Percentiles rank a stretch among this genome's conserved stretches.
phyloP scores from a whole-genome alignment of 2,329 filamentous ascomycete genomes.

The Tolypocladium nubicola region DNA sequence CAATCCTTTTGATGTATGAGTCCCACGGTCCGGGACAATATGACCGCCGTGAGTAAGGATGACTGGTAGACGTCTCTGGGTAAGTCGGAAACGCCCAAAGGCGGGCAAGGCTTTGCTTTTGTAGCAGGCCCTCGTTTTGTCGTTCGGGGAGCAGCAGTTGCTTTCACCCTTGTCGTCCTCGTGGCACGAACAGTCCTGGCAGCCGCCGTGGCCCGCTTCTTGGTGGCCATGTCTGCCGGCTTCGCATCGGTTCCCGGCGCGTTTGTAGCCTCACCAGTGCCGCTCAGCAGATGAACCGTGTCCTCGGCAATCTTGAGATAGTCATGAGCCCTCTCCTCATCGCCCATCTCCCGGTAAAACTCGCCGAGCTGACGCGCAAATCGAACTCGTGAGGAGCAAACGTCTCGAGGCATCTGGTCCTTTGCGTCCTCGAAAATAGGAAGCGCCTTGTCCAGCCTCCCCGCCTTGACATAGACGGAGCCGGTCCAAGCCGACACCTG shows the following conservation, averaged over 20 bases:
- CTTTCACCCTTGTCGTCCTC: conserved; percentile 9
- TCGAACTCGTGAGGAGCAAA: conserved; percentile 22
- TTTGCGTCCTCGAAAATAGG: conserved; percentile 44
- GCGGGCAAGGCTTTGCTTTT: conserved; percentile 10
- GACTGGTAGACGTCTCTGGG: conserved; percentile 24
- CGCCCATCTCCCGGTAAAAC: conserved; percentile 39
- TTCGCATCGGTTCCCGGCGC: not conserved
- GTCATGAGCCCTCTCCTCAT: conserved; percentile 30
- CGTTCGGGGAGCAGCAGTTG: conserved; percentile 5
- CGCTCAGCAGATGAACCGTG: conserved; percentile 26
- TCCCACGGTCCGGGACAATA: conserved; percentile 29
- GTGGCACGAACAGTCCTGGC: conserved; percentile 14
- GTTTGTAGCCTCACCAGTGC: conserved; percentile 9
- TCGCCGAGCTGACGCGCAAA: conserved; percentile 46
- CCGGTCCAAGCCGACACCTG: conserved; percentile 45
- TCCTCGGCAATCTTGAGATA: conserved; percentile 39
- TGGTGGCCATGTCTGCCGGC: not conserved
- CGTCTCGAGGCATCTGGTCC: conserved; percentile 34
- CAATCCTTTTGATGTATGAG: conserved; percentile 43
- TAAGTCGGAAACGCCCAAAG: conserved; percentile 7
- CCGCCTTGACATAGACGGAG: conserved; percentile 45
- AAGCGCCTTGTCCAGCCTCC: conserved; percentile 46
- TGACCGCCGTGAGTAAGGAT: conserved; percentile 23
- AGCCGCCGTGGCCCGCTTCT: conserved; percentile 8
- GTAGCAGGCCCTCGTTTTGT: conserved; percentile 6